These are phyloP conservation scores for Rauvolfia tetraphylla DNA, from an alignment of 257 asterid species.

Conservation along the genomic window DNA sequence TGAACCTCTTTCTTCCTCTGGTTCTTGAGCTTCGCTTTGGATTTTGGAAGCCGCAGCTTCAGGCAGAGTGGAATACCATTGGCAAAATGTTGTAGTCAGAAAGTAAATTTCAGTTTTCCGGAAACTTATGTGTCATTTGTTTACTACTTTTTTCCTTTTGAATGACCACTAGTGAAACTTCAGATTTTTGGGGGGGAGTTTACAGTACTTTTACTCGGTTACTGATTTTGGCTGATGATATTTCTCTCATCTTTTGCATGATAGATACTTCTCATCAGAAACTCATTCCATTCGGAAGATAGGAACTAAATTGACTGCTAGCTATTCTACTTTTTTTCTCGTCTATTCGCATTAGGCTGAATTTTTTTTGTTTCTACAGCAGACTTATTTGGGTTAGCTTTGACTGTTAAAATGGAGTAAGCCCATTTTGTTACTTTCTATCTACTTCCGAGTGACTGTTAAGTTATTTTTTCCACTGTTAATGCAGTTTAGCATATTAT, in stretches of 20 bases:
- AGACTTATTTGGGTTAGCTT: no score
- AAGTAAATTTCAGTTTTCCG: background rate
- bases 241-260: background rate
- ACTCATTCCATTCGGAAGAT: no score
- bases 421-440: background rate
- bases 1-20: background rate
- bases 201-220: background rate
- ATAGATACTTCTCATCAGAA: no score
- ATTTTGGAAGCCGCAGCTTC: background rate
- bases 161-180: background rate
- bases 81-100: background rate
- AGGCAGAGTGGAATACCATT: background rate
- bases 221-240: no score
- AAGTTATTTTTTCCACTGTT: background rate
- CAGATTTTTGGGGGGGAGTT: background rate
- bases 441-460: background rate
- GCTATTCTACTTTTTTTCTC: no score
- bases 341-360: no score
- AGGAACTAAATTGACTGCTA: no score
- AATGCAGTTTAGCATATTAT: background rate
- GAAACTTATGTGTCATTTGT: background rate
- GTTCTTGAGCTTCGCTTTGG: background rate
- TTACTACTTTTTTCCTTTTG: no score
- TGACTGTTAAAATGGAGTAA: no score
- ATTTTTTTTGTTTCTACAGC: no score